Base-by-base conservation (phyloP, 352 stramenopile species). In the Phytophthora tentaculata region DNA sequence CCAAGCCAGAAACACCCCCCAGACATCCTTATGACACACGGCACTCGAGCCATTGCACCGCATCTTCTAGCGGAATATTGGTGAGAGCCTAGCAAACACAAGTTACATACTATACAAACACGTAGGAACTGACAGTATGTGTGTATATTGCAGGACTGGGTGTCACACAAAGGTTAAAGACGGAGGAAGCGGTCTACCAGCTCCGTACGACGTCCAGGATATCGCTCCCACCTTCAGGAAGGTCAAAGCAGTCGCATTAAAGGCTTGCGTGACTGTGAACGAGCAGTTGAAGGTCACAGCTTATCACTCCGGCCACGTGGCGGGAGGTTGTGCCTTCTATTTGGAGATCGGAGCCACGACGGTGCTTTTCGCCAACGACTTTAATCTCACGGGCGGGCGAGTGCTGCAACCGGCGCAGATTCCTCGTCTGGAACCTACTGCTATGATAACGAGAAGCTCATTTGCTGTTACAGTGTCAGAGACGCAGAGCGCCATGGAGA, bases 381-480 rank as follows among this genome's bases (percentile, higher is more conserved):
- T 96, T 63, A 95, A 93, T 59, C 67, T 92, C 37, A 79, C 77
- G 22, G 87, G 87, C 13, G 85, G 83, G 2, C 79, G 87, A 54
- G 83, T 96, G 43, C 49, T 96, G 9, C 67, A 90, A 19, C 83
- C 86, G 1, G 80, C 84, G 5, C 69, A 90, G 55, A 89, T 96
- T 41, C 89, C 89, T 45, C 72, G 83, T 9, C 62, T 93, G 26
- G 73, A 84, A 23, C 84, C 87, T 2, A 83, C 61, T 41, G 80
- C 74, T 0, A 60, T 95, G 45, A 77, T 96, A 47, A 86, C 84
- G 8, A 71, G 86, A 5, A 94, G 89, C 26, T 73, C 82, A 3
- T 95, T 95, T 67, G 86, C 88, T 3, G 87, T 95, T 19, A 90
- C 85, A 0, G 87, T 96, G 2, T 96, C 89, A 3, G 89, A 96